Conservation (phyloP, 1,284 basidiomycete species). For the Trametes polyzona region DNA sequence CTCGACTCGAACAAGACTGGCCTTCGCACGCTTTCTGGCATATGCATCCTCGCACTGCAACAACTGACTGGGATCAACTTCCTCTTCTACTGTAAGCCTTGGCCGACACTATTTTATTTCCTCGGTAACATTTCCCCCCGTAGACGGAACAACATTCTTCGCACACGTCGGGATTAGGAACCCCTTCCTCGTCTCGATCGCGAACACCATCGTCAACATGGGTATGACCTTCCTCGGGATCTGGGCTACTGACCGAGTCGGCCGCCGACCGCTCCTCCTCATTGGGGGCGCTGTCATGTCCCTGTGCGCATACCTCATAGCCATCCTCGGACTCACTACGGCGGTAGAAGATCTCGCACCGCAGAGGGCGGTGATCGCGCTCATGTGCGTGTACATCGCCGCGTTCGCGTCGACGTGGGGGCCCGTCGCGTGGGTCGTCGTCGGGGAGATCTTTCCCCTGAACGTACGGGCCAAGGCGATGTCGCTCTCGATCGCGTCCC, state of each 20-base stretch:
- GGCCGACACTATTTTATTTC: background rate
- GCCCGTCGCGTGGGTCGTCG: conserved; percentile 76
- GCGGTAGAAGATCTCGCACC: conserved; percentile 38
- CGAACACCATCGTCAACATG: conserved; percentile 74
- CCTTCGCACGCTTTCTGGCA: conserved; percentile 79
- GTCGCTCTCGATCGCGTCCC: conserved; percentile 69
- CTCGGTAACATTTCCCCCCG: conserved; percentile 43
- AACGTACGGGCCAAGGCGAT: conserved; percentile 77
- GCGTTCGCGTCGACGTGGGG: conserved; percentile 84
- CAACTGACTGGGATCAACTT: conserved; percentile 89
- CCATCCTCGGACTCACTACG: conserved; percentile 69
- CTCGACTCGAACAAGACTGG: conserved; percentile 55
- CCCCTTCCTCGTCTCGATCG: conserved; percentile 72
- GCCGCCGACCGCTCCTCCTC: conserved; percentile 77
- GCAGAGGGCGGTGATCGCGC: conserved; percentile 40
- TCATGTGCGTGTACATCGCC: conserved; percentile 77
- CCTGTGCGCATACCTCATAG: conserved; percentile 73
- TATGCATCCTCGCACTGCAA: conserved; percentile 76
- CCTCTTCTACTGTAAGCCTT: conserved; percentile 62
- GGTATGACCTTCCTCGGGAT: conserved; percentile 71
- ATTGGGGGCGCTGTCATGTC: conserved; percentile 73
- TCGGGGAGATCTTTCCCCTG: conserved; percentile 73
- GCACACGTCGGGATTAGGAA: conserved; percentile 68
- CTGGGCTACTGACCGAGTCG: conserved; percentile 69
- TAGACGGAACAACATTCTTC: conserved; percentile 74